Base-by-base conservation (phyloP, 1,284 basidiomycete species). In the Cryptococcus deneoformans region DNA sequence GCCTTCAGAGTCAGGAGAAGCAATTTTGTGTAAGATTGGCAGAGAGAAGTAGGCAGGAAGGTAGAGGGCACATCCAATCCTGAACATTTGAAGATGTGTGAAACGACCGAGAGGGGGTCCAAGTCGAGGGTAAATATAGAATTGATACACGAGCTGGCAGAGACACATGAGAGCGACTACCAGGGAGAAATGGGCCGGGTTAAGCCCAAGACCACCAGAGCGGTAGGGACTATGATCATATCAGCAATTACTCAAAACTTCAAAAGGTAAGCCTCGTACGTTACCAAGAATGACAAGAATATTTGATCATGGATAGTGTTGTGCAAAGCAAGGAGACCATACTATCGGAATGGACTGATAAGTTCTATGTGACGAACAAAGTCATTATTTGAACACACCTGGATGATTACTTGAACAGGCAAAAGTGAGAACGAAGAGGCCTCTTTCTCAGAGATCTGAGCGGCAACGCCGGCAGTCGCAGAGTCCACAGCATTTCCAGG, bases 81-180 rank as follows among this genome's bases (percentile, higher is more conserved):
- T 63, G 67, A 79, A 79, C 77, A 79, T 79, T 39, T 77, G 75
- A 14, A 79, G 59, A 61, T 79, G 77, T 24, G 61, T 69, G 67
- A 77, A 76, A 37, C 64, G 70, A 9, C 77, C 78, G 6, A 77
- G 67, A 46, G 78, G 78, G 10, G 78, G 77, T 29, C 76, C 78
- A 3, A 79, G 66, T 36, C 76, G 68, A 0, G 77, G 77, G 56
- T 78, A 79, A 7, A 78, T 68, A 64, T 75, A 77, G 64, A 79
- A 79, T 65, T 79, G 77, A 59, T 77, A 79, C 56, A 73, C 63
- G 6, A 79, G 67, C 59, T 79, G 78, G 56, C 70, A 78, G 36
- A 73, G 53, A 51, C 78, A 79, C 78, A 79, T 79, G 52, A 77
- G 61, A 8, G 78, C 77, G 53, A 79, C 72, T 39, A 79, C 65